These are phyloP conservation scores for Arachis hypogaea DNA, from an alignment of 306 rosid genomes.

Conservation along the genomic window DNA sequence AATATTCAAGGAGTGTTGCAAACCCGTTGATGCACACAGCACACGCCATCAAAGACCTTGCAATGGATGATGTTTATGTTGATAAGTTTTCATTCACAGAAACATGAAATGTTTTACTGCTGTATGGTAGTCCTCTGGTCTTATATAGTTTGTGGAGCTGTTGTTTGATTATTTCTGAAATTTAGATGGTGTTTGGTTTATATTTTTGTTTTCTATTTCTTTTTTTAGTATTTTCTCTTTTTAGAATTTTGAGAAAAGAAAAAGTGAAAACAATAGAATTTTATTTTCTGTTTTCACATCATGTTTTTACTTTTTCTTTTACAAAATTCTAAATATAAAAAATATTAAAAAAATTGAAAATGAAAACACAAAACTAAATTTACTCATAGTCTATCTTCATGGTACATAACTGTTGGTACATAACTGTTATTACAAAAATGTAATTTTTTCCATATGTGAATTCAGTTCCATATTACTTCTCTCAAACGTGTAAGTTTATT, in stretches of 20 bases:
- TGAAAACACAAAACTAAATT: too few relatives aligned
- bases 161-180: conserved; percentile 18
- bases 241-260: too few relatives aligned
- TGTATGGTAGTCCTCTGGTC: conserved; percentile 31
- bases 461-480: conserved; percentile 8
- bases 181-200: not conserved
- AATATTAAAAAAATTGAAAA: too few relatives aligned
- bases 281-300: too few relatives aligned
- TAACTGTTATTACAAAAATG: not conserved
- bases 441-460: conserved; percentile 22
- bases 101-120: conserved; percentile 31
- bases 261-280: too few relatives aligned
- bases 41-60: conserved; percentile 10
- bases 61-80: conserved; percentile 36
- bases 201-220: too few relatives aligned
- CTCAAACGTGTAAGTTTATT: conserved; percentile 9
- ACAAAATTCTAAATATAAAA: too few relatives aligned
- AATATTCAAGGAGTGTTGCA: conserved; percentile 67
- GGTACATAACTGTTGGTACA: not conserved
- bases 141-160: conserved; percentile 34
- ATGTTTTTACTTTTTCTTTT: too few relatives aligned
- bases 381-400: not conserved
- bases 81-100: conserved; percentile 32
- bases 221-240: too few relatives aligned
- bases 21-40: conserved; percentile 45